Evolutionary conservation across 78 protist species (phyloP), one percentile per base, ranked within the genome.

Genomic region (Dictyostelium firmibasis): DNA sequence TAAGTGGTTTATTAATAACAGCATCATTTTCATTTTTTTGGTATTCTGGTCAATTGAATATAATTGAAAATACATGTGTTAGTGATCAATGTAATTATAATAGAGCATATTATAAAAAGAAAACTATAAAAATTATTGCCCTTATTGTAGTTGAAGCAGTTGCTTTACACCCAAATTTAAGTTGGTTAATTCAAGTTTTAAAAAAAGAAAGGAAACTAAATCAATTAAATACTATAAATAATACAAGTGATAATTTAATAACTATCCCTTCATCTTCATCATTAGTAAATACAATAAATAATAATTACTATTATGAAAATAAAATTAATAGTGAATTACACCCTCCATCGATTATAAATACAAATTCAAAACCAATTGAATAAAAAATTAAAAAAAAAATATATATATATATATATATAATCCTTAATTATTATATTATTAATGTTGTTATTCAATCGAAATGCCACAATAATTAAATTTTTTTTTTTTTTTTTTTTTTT

Each of bases 21-120:
- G 79, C 79, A 8, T 72, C 79, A 72, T 72, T 72, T 72, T 31
- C 79, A 16, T 72, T 16, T 72, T 72, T 72, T 72, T 72, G 79
- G 79, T 72, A 72, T 72, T 72, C 79, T 6, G 79, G 79, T 14
- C 25, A 72, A 72, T 33, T 33, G 16, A 72, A 72, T 33, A 31
- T 72, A 29, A 31, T 72, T 33, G 79, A 72, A 33, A 72, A 72
- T 72, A 72, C 79, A 4, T 72, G 79, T 33, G 16, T 18, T 0
- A 33, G 27, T 16, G 43, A 72, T 31, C 33, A 10, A 31, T 72
- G 79, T 72, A 33, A 72, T 33, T 16, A 35, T 16, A 44, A 72
- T 13, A 72, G 43, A 33, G 23, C 23, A 9, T 72, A 72, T 33
- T 72, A 33, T 33, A 33, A 33, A 33, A 72, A 33, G 9, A 72